Evolutionary conservation across 2,329 filamentous ascomycete species (phyloP).

Genomic region (Alternaria arborescens): DNA sequence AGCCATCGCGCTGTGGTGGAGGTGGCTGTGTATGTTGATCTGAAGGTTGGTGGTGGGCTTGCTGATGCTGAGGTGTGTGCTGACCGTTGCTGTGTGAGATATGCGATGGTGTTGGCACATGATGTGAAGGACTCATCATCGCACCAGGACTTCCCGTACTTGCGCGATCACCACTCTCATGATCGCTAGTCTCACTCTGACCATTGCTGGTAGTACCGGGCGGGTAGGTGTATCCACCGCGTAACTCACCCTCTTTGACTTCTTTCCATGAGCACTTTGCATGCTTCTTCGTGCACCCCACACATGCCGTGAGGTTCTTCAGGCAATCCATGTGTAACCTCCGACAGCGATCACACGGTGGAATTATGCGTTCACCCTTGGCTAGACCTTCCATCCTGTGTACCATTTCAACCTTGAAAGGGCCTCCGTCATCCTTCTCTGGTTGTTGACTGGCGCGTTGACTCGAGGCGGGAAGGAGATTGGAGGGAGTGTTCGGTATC

Average conservation of each 20-base stretch:
- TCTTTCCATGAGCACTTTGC: slow-evolving; percentile 87
- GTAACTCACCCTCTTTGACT: slow-evolving; percentile 75
- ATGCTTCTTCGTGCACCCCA: slow-evolving; percentile 89
- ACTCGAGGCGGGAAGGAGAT: slow-evolving; percentile 59
- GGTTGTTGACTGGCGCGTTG: slow-evolving; percentile 47
- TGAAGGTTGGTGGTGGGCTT: slow-evolving; percentile 9
- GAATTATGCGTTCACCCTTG: slow-evolving; percentile 78
- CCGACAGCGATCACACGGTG: slow-evolving; percentile 84
- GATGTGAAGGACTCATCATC: slow-evolving; percentile 37
- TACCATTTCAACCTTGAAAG: slow-evolving; percentile 72
- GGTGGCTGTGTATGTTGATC: slow-evolving; percentile 8
- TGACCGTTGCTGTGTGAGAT: slow-evolving; percentile 26
- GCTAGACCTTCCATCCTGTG: slow-evolving; percentile 77
- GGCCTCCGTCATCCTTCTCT: slow-evolving; percentile 66
- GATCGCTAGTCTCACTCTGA: slow-evolving; percentile 46
- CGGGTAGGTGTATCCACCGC: slow-evolving; percentile 37
- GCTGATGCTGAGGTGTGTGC: slow-evolving; percentile 32
- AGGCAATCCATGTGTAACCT: slow-evolving; percentile 81
- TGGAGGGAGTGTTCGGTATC: slow-evolving; percentile 64
- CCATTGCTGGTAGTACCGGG: slow-evolving; percentile 35
- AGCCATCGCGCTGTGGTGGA: slow-evolving; percentile 15
- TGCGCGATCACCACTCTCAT: slow-evolving; percentile 37
- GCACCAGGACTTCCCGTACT: slow-evolving; percentile 42
- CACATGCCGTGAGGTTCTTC: slow-evolving; percentile 86
- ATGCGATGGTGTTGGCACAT: slow-evolving; percentile 33